A percentile compares a stretch with the other conserved stretches of the same genome.
phyloP scores from a whole-genome alignment of 352 stramenopile species.

The Pythium dissotocum region DNA sequence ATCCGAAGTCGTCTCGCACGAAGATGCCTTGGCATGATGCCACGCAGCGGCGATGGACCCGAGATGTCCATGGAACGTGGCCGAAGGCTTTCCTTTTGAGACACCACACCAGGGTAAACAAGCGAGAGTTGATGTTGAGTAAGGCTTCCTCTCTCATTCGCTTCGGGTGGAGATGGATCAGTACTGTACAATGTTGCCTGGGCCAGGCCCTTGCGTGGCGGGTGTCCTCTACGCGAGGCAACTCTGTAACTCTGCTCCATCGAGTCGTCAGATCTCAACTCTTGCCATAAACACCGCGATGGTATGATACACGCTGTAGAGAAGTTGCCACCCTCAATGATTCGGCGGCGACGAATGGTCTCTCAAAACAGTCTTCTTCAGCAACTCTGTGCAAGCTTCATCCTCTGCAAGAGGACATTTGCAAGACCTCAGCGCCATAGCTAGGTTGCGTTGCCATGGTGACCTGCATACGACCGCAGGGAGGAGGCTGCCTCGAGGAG shows the following conservation, averaged over 20 bases:
- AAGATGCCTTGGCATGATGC: background rate
- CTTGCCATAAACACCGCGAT: background rate
- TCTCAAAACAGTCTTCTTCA: background rate
- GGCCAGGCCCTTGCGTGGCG: too few relatives aligned
- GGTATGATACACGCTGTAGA: too few relatives aligned
- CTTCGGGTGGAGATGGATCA: background rate
- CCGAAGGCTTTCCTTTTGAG: background rate
- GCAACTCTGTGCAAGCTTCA: too few relatives aligned
- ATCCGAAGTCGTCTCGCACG: background rate
- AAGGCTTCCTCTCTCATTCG: background rate
- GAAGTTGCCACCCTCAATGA: background rate
- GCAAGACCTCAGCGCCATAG: background rate
- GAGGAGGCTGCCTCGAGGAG: background rate
- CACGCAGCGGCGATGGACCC: background rate
- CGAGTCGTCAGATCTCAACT: background rate
- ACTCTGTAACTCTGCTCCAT: background rate
- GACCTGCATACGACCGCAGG: background rate
- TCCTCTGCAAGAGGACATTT: background rate
- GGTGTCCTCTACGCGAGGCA: background rate
- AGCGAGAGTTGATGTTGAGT: background rate
- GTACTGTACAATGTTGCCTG: too few relatives aligned
- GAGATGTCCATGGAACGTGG: background rate
- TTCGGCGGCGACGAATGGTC: background rate
- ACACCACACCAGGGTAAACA: background rate
- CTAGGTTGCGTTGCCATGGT: too few relatives aligned